These are phyloP conservation scores for Fereydounia khargensis DNA, from an alignment of 1,284 basidiomycete species.

Conservation along the genomic window DNA sequence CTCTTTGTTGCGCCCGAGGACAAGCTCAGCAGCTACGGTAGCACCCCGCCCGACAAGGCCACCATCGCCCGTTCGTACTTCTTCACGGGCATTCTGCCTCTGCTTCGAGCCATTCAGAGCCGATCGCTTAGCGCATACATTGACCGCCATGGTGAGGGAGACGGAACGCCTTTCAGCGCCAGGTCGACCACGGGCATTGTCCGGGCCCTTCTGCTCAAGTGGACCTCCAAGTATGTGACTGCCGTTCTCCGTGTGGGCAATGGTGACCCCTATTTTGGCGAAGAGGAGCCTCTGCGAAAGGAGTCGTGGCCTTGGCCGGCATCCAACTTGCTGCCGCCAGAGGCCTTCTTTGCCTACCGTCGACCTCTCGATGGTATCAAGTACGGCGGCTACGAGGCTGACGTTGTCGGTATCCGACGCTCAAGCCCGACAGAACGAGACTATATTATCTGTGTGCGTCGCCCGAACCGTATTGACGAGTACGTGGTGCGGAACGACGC, in stretches of 20 bases:
- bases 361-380: slow-evolving; percentile 41
- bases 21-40: slow-evolving; percentile 20
- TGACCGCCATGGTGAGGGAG: slow-evolving; percentile 50
- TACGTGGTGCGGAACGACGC: slow-evolving; percentile 51
- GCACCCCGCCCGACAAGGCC: slow-evolving; percentile 37
- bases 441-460: slow-evolving; percentile 45
- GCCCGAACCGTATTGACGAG: slow-evolving; percentile 42
- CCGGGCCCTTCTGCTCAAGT: slow-evolving; percentile 26
- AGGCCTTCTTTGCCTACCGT: slow-evolving; percentile 48
- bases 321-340: slow-evolving; percentile 44
- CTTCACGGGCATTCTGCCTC: slow-evolving; percentile 36
- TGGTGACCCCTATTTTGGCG: slow-evolving; percentile 37
- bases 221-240: slow-evolving; percentile 41
- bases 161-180: slow-evolving; percentile 44
- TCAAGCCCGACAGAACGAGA: slow-evolving; percentile 30
- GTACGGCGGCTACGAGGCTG: slow-evolving; percentile 51
- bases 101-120: slow-evolving; percentile 42
- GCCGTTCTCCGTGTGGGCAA: slow-evolving; percentile 41
- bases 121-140: slow-evolving; percentile 45
- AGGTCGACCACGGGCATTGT: slow-evolving; percentile 30
- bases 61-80: slow-evolving; percentile 42
- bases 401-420: slow-evolving; percentile 41
- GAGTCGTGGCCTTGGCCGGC: slow-evolving; percentile 41
- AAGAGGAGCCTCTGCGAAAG: slow-evolving; percentile 23
- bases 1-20: slow-evolving; percentile 48